These are phyloP conservation scores for Colletotrichum eremochloae DNA, from an alignment of 2,329 filamentous ascomycete genomes.

Conservation along the genomic window DNA sequence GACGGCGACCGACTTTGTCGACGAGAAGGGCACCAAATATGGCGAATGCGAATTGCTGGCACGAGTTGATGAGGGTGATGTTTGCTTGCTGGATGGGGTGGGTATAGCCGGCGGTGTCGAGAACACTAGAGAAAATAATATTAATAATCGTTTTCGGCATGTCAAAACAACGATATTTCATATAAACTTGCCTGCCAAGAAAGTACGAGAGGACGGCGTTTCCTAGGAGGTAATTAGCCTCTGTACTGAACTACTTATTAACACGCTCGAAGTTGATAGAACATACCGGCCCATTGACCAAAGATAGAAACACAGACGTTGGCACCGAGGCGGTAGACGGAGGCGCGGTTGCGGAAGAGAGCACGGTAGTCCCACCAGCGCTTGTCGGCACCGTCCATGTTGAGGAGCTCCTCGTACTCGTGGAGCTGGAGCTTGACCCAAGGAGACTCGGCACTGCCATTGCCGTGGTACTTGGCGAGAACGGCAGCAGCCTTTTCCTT, in stretches of 20 bases:
- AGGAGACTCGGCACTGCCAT: conserved; percentile 58
- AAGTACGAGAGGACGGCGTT: conserved; percentile 60
- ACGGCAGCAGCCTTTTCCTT: conserved; percentile 52
- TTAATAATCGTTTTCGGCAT: too few relatives aligned
- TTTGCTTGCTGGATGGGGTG: conserved; percentile 57
- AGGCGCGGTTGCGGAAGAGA: conserved; percentile 57
- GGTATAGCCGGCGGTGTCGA: conserved; percentile 64
- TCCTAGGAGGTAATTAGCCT: too few relatives aligned
- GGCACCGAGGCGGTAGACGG: conserved; percentile 59
- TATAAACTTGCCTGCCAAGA: conserved; percentile 50
- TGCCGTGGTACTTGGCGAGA: conserved; percentile 59
- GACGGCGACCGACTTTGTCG: conserved; percentile 64
- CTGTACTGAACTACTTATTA: too few relatives aligned
- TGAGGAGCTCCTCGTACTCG: conserved; percentile 59
- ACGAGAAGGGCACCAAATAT: conserved; percentile 64
- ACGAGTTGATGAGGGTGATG: conserved; percentile 65
- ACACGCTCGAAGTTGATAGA: too few relatives aligned
- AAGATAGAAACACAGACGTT: conserved; percentile 59
- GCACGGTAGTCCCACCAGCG: conserved; percentile 63
- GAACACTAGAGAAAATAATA: conserved; percentile 49
- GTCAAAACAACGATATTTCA: too few relatives aligned
- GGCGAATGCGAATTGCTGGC: conserved; percentile 63
- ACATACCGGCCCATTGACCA: conserved; percentile 60
- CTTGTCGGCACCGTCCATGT: conserved; percentile 60
- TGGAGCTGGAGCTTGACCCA: conserved; percentile 61